Conservation (phyloP, 2,329 filamentous ascomycete genomes). For the Thelonectria olida region DNA sequence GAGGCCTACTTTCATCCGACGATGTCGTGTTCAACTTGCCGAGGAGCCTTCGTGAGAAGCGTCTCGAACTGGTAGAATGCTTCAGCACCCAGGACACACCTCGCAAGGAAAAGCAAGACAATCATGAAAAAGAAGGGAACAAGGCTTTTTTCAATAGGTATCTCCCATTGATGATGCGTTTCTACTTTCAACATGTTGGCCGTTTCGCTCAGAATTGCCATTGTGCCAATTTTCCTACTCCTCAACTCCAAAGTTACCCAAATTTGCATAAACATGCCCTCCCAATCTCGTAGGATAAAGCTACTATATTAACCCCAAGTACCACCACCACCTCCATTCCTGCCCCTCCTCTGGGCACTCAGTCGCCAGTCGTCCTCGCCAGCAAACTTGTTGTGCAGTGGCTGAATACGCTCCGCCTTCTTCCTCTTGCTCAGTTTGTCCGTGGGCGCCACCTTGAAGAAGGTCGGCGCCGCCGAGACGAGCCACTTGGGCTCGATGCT, state of each 20-base stretch:
- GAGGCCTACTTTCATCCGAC: too few relatives aligned
- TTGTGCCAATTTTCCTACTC: neutral
- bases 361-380: constrained; percentile 96
- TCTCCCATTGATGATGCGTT: too few relatives aligned
- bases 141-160: too few relatives aligned
- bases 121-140: too few relatives aligned
- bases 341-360: constrained; percentile 85
- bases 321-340: constrained; percentile 85
- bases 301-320: constrained; percentile 93
- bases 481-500: constrained; percentile 94
- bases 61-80: too few relatives aligned
- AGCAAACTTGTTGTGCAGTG: constrained; percentile 90
- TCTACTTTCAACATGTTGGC: too few relatives aligned
- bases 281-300: too few relatives aligned
- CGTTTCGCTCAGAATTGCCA: too few relatives aligned
- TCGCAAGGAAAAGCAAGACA: too few relatives aligned
- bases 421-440: constrained; percentile 90
- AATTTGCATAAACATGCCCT: neutral
- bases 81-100: too few relatives aligned
- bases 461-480: constrained; percentile 96
- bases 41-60: too few relatives aligned
- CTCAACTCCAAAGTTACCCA: neutral
- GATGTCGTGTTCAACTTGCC: too few relatives aligned
- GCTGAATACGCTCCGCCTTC: constrained; percentile 93
- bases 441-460: constrained; percentile 95